Evolutionary conservation across 495 filamentous ascomycete genomes (phyloP), one percentile per base, ranked within the genome.

Genomic region (Penicillium herquei): DNA sequence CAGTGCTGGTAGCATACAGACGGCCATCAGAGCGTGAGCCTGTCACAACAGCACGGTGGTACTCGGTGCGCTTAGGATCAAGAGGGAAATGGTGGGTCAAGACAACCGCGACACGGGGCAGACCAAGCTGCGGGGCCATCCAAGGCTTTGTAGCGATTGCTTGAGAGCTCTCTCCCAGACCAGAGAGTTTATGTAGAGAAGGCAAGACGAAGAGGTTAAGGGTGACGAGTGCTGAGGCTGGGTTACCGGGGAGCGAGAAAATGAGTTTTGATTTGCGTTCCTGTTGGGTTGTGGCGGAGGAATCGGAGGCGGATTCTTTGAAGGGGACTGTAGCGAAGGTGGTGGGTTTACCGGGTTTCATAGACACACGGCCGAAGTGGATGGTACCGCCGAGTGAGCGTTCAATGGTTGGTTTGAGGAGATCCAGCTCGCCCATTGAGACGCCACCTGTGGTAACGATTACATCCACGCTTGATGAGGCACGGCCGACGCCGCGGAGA

Each of bases 271-370:
- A 72, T 47, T 80, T 69, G 55, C 85, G 78, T 14, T 76, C 77
- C 59, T 82, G 71, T 64, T 87, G 85, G 21, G 49, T 35, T 18
- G n/a, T n/a, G n/a, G n/a, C n/a, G n/a, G 55, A 40, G 30, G 50
- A 31, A 30, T 56, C 59, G 33, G 51, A 43, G 3, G 66, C 52
- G 10, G 69, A 54, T 42, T 63, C 66, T 56, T 83, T 84, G 65
- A 80, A 74, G 3, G 89, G 86, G 4, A 98, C 79, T 1, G 91
- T 97, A 5, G 95, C 94, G 62, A 98, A 99, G 3, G 95, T 98
- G 9, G 92, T 96, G 3, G 94, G 94, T 69, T 97, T 98, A 16
- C 94, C 94, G 0, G 94, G 94, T 74, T 98, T 98, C 94, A 99
- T 98, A 30, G 86, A 82, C 6, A 98, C 95, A 30, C 95, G 86